Evolutionary conservation across 169 alveolate genomes (phyloP), one percentile per base, ranked within the genome.

Genomic region (Cryptosporidium sp.): DNA sequence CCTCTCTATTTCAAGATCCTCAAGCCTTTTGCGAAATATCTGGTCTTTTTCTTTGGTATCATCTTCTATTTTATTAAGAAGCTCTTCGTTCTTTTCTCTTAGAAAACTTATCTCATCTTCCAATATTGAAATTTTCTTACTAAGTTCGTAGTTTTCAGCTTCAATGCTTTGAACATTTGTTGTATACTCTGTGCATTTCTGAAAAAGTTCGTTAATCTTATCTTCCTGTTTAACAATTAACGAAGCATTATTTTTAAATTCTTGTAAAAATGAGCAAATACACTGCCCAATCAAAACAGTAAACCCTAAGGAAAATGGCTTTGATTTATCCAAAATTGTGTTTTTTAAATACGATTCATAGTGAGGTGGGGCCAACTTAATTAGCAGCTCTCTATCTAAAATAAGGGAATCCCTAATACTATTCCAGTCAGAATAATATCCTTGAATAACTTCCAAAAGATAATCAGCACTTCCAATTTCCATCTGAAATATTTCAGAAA

Each of bases 271-370:
- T 60, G 73, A 80, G 10, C 16, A 5, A 4, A 80, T 39, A 39
- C 89, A 80, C 23, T 80, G 80, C 23, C 89, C 89, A 26, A 80
- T 37, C 35, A 80, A 80, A 26, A 80, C 89, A 1, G 89, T 62
- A 39, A 80, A 62, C 18, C 75, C 89, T 9, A 80, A 53, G 26
- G 89, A 80, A 80, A 80, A 80, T 26, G 89, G 69, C 23, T 60
- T 42, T 0, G 44, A 31, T 29, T 8, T 48, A n/a, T 75, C 61
- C 5, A 75, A 26, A n/a, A 75, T 35, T 14, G 71, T 60, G 35
- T 39, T 62, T 67, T 33, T 44, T 26, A 80, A 45, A 33, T 80
- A 80, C 23, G 68, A 60, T 37, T 80, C 69, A 51, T 26, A 65
- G 68, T 62, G 89, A 8, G 61, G 12, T 10, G 89, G 89, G 7